These are phyloP conservation scores for Typha latifolia DNA, from an alignment of 176 grass and related monocot genomes.

Conservation along the genomic window DNA sequence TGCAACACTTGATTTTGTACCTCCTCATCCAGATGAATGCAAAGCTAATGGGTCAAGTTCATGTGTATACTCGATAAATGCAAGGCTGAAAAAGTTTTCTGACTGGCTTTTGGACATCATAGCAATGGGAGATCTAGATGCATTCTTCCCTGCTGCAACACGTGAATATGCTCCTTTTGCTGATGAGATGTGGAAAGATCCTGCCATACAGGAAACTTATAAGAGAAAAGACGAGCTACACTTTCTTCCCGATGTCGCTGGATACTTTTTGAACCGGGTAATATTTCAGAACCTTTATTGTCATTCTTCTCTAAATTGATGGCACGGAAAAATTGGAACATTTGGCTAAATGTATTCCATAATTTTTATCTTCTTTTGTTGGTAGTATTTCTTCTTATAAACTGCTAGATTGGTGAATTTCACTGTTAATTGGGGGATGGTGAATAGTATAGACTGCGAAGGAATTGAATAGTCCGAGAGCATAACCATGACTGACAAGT, in stretches of 20 bases:
- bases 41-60: conserved; percentile 25
- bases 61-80: conserved; percentile 81
- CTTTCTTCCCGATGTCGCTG: conserved; percentile 86
- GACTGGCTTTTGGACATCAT: conserved; percentile 95
- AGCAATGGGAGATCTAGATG: conserved; percentile 86
- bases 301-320: not conserved
- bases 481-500: too few relatives aligned
- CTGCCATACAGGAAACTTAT: conserved; percentile 90
- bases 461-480: too few relatives aligned
- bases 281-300: not conserved
- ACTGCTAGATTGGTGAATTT: too few relatives aligned
- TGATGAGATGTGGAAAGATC: conserved; percentile 88
- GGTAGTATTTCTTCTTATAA: too few relatives aligned
- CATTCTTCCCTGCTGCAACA: conserved; percentile 88
- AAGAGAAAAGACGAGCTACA: conserved; percentile 82
- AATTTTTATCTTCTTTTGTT: too few relatives aligned
- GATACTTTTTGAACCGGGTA: conserved; percentile 91
- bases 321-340: too few relatives aligned
- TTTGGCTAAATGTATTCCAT: too few relatives aligned
- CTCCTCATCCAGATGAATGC: conserved; percentile 39
- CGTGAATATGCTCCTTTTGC: conserved; percentile 86
- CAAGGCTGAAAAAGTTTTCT: conserved; percentile 80
- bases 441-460: too few relatives aligned
- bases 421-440: too few relatives aligned
- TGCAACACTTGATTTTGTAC: not conserved